Evolutionary conservation across 257 asterid species (phyloP).

Genomic region (Nicotiana paniculata): DNA sequence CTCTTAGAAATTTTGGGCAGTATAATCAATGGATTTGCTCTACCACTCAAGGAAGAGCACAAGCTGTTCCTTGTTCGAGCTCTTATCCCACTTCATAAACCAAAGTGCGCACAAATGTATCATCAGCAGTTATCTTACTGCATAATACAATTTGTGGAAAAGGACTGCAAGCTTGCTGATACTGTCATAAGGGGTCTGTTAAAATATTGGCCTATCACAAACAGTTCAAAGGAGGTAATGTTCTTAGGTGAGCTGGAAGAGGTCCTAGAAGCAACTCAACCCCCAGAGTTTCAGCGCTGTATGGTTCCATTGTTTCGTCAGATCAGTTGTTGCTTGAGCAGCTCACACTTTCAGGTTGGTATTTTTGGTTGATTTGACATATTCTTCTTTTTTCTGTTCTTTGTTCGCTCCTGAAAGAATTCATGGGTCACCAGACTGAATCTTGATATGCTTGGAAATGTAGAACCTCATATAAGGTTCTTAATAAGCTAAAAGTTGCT

Average conservation of each 20-base stretch:
- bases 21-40: slow-evolving; percentile 81
- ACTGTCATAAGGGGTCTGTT: slow-evolving; percentile 38
- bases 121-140: slow-evolving; percentile 48
- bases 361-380: neutral
- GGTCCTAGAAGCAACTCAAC: slow-evolving; percentile 41
- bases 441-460: neutral
- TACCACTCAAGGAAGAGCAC: slow-evolving; percentile 92
- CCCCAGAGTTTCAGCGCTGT: slow-evolving; percentile 39
- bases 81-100: slow-evolving; percentile 78
- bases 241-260: slow-evolving; percentile 41
- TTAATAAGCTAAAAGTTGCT: neutral
- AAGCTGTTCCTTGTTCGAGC: slow-evolving; percentile 81
- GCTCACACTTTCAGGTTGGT: slow-evolving; percentile 43
- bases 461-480: neutral
- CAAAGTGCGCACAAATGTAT: slow-evolving; percentile 38
- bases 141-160: slow-evolving; percentile 41
- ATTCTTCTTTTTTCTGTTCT: neutral
- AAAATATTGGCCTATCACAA: slow-evolving; percentile 44
- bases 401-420: neutral
- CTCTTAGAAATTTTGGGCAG: slow-evolving; percentile 89
- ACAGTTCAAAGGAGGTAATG: slow-evolving; percentile 42
- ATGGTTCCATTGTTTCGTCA: slow-evolving; percentile 42
- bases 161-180: slow-evolving; percentile 44
- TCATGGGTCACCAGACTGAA: neutral
- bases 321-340: slow-evolving; percentile 37